These are phyloP conservation scores for Spergularia bocconei DNA, from an alignment of 148 eudicot genomes.

Conservation along the genomic window DNA sequence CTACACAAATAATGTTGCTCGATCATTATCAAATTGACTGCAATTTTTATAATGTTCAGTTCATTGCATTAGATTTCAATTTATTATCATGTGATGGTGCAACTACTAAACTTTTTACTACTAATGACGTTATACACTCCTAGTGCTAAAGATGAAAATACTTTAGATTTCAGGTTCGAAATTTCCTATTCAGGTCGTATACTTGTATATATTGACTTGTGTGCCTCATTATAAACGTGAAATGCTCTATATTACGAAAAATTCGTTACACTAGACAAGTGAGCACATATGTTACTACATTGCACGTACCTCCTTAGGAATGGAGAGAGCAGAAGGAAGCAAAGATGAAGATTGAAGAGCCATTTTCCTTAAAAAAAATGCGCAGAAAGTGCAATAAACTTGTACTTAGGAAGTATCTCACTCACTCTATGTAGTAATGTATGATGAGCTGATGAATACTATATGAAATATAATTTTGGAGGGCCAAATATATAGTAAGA, in stretches of 20 bases:
- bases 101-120: too few species aligned
- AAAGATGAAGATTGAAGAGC: conserved; percentile 75
- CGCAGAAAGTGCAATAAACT: not conserved
- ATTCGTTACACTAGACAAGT: too few species aligned
- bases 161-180: too few species aligned
- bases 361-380: conserved; percentile 29
- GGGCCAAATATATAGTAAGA: conserved; percentile 14
- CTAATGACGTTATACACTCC: too few species aligned
- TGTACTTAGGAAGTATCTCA: not conserved
- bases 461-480: conserved; percentile 12
- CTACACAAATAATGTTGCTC: conserved; percentile 24
- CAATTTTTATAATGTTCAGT: too few species aligned
- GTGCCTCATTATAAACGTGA: too few species aligned
- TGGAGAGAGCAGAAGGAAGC: conserved; percentile 57
- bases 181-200: too few species aligned
- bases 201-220: too few species aligned
- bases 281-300: not conserved
- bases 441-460: not conserved
- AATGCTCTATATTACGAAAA: too few species aligned
- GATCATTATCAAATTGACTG: not conserved
- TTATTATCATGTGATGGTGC: too few species aligned
- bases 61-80: too few species aligned
- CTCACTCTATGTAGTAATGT: not conserved
- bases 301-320: conserved; percentile 60
- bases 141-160: too few species aligned